phyloP scores from a whole-genome alignment of 2,329 filamentous ascomycete genomes.

The Aspergillus thermomutatus region DNA sequence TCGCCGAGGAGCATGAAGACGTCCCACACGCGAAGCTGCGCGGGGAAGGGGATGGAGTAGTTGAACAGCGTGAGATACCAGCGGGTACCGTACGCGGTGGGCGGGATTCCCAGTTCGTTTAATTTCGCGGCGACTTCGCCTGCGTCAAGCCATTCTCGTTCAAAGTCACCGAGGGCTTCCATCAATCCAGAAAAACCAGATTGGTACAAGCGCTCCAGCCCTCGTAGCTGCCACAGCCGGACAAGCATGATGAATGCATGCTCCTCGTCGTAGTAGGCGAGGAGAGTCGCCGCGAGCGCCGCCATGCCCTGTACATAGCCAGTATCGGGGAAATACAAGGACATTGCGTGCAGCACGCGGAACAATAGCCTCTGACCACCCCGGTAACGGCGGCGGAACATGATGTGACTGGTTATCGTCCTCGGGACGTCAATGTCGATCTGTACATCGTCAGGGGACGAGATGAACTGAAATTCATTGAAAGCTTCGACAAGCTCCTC shows the following conservation, averaged over 20 bases:
- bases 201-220: slow-evolving; percentile 78
- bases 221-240: slow-evolving; percentile 86
- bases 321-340: slow-evolving; percentile 83
- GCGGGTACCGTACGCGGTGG: slow-evolving; percentile 89
- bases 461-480: slow-evolving; percentile 66
- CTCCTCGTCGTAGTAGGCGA: slow-evolving; percentile 97
- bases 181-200: slow-evolving; percentile 84
- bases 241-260: slow-evolving; percentile 93
- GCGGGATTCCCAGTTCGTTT: slow-evolving; percentile 72
- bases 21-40: slow-evolving; percentile 95
- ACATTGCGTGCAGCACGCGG: slow-evolving; percentile 85
- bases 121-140: slow-evolving; percentile 78
- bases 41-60: slow-evolving; percentile 88
- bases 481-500: slow-evolving; percentile 70
- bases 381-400: slow-evolving; percentile 89
- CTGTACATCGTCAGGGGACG: slow-evolving; percentile 87
- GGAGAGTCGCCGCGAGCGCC: slow-evolving; percentile 80
- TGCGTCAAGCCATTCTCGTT: slow-evolving; percentile 73
- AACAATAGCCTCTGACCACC: slow-evolving; percentile 91
- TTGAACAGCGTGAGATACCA: slow-evolving; percentile 99
- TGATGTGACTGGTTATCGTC: slow-evolving; percentile 92
- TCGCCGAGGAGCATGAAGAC: slow-evolving; percentile 94
- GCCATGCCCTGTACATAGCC: slow-evolving; percentile 99
- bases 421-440: slow-evolving; percentile 96
- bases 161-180: slow-evolving; percentile 79